Conservation (phyloP, 345 rosid genomes). For the Schrenkiella parvula region DNA sequence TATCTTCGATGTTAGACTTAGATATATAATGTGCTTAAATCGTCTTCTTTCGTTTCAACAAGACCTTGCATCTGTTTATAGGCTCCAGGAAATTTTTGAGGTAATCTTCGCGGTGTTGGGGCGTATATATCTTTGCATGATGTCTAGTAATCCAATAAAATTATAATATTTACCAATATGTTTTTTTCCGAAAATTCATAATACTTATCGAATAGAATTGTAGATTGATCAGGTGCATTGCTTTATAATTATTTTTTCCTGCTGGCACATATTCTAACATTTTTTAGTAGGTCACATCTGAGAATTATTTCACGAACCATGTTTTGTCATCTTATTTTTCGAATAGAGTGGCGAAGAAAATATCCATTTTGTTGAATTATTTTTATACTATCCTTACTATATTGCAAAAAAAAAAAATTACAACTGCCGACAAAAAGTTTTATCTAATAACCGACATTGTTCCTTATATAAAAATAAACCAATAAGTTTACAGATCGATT, state of each 20-base stretch:
- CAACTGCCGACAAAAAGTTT: not conserved
- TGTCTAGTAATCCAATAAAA: not conserved
- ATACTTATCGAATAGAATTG: not conserved
- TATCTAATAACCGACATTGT: not conserved
- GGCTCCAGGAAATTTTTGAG: not conserved
- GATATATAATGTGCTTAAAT: not conserved
- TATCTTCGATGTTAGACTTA: no score
- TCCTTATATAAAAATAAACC: not conserved
- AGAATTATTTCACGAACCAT: not conserved
- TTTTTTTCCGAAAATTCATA: not conserved
- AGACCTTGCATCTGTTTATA: not conserved
- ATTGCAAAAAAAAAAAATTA: not conserved
- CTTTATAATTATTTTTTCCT: not conserved
- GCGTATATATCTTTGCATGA: not conserved
- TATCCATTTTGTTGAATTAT: not conserved
- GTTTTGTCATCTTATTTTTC: not conserved
- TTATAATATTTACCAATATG: not conserved
- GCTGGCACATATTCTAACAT: not conserved
- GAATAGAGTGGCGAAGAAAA: not conserved
- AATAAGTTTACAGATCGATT: conserved; percentile 1
- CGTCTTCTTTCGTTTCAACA: not conserved
- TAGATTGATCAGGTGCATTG: not conserved
- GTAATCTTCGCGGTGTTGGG: not conserved
- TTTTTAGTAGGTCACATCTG: not conserved
- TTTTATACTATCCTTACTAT: no score